Evolutionary conservation across 2,329 filamentous ascomycete genomes (phyloP).

Genomic region (Pestalotiopsis sp.): DNA sequence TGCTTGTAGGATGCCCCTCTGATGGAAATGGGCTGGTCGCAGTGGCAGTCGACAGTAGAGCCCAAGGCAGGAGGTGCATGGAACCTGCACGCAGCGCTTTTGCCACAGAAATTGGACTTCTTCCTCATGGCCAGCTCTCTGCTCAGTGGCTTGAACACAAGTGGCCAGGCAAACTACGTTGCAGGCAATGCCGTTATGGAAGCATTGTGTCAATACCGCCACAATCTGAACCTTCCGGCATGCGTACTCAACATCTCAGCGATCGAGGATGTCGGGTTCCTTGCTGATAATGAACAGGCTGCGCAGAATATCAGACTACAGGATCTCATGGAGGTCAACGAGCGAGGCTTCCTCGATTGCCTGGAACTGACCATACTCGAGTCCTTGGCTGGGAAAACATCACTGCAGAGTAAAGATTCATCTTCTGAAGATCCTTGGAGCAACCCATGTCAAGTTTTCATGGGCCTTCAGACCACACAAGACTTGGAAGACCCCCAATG

Average conservation of each 20-base stretch:
- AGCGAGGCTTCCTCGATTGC: neutral
- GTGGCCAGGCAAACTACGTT: slow-evolving; percentile 31
- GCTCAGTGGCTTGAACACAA: slow-evolving; percentile 20
- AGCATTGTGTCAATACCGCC: slow-evolving; percentile 19
- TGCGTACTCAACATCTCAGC: slow-evolving; percentile 14
- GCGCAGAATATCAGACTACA: neutral
- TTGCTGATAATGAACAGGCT: neutral
- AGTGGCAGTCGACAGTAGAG: slow-evolving; percentile 37
- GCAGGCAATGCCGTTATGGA: slow-evolving; percentile 35
- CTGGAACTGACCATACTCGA: neutral
- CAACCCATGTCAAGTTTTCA: slow-evolving; percentile 23
- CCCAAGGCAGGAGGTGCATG: slow-evolving; percentile 46
- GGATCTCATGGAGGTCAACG: neutral
- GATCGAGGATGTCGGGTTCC: slow-evolving; percentile 16
- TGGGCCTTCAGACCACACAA: slow-evolving; percentile 26
- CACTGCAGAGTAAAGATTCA: neutral
- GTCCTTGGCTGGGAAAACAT: neutral
- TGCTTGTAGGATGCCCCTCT: slow-evolving; percentile 31
- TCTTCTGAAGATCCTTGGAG: slow-evolving; percentile 5
- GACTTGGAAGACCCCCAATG: slow-evolving; percentile 27
- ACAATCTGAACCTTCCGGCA: slow-evolving; percentile 11
- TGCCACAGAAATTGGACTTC: slow-evolving; percentile 28
- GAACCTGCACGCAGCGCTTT: slow-evolving; percentile 40
- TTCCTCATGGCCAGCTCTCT: slow-evolving; percentile 31
- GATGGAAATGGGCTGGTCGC: slow-evolving; percentile 37